A percentile compares a stretch with the other conserved stretches of the same genome.
Evolutionary conservation across 2,329 filamentous ascomycete species (phyloP).

Genomic region (Malbranchea zuffiana): DNA sequence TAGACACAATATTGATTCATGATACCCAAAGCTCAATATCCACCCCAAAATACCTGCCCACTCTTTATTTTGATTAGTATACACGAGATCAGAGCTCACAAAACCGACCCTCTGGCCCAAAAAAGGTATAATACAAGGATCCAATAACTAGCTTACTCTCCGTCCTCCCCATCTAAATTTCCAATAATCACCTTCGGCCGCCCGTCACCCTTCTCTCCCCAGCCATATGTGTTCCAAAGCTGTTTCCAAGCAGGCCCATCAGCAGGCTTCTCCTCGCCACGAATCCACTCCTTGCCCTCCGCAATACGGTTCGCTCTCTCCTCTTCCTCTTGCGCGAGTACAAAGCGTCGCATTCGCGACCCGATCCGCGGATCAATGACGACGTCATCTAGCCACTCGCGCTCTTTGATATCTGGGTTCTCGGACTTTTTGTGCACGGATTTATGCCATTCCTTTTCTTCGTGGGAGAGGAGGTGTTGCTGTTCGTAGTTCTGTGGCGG

Average conservation of each 20-base stretch:
- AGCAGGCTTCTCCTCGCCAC: constrained; percentile 46
- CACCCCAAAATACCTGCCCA: too few relatives aligned
- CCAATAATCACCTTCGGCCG: constrained; percentile 31
- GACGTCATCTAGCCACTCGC: constrained; percentile 64
- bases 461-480: constrained; percentile 52
- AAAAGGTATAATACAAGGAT: too few relatives aligned
- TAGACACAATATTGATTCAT: too few relatives aligned
- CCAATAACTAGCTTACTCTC: too few relatives aligned
- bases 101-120: too few relatives aligned
- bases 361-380: constrained; percentile 66
- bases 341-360: constrained; percentile 69
- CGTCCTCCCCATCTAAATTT: constrained; percentile 19
- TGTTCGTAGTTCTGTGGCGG: constrained; percentile 47
- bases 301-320: constrained; percentile 51
- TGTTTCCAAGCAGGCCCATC: constrained; percentile 30
- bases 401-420: constrained; percentile 47
- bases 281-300: constrained; percentile 56
- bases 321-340: constrained; percentile 59
- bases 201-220: constrained; percentile 33
- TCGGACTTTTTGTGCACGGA: constrained; percentile 50
- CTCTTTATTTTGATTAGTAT: too few relatives aligned
- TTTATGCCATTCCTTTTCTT: constrained; percentile 79
- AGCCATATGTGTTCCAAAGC: constrained; percentile 32
- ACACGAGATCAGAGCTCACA: too few relatives aligned
- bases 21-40: too few relatives aligned